Percentiles rank a stretch among this genome's conserved stretches.
Conservation (phyloP, 441 rosid genomes). For the Erodium trifolium region DNA sequence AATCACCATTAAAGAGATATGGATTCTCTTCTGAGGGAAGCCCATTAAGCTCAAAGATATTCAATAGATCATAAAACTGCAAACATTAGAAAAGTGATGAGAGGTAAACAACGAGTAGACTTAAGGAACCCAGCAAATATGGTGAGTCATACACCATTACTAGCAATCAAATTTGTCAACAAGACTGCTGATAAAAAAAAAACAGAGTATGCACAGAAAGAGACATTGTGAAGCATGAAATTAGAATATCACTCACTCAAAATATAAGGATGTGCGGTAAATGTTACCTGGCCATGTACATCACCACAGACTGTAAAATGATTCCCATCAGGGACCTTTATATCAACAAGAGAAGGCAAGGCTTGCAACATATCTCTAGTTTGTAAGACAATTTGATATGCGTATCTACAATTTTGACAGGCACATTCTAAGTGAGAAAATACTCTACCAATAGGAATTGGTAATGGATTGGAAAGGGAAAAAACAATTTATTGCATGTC, state of each 20-base stretch:
- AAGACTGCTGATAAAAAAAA: no score
- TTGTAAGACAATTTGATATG: constrained; percentile 87
- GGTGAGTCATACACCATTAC: neutral
- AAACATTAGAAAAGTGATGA: constrained; percentile 21
- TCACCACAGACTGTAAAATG: constrained; percentile 95
- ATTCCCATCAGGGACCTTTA: constrained; percentile 54
- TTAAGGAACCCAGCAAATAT: neutral
- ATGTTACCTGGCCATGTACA: constrained; percentile 94
- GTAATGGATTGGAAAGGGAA: neutral
- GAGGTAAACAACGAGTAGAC: constrained; percentile 5
- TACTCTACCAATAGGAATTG: constrained; percentile 4
- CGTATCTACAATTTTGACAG: constrained; percentile 50
- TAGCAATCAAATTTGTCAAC: no score
- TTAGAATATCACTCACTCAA: neutral
- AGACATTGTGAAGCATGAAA: neutral
- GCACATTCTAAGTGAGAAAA: constrained; percentile 15
- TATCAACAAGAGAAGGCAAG: constrained; percentile 78
- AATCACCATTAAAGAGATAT: constrained; percentile 91
- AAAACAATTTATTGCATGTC: constrained; percentile 14
- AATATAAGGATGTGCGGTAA: constrained; percentile 9
- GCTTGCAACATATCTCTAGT: constrained; percentile 63
- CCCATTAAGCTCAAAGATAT: constrained; percentile 91
- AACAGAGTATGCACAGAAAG: neutral
- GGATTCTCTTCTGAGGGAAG: constrained; percentile 96
- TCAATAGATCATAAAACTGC: constrained; percentile 94